These are phyloP conservation scores for Colletotrichum godetiae DNA, from an alignment of 2,329 filamentous ascomycete species.

Conservation along the genomic window DNA sequence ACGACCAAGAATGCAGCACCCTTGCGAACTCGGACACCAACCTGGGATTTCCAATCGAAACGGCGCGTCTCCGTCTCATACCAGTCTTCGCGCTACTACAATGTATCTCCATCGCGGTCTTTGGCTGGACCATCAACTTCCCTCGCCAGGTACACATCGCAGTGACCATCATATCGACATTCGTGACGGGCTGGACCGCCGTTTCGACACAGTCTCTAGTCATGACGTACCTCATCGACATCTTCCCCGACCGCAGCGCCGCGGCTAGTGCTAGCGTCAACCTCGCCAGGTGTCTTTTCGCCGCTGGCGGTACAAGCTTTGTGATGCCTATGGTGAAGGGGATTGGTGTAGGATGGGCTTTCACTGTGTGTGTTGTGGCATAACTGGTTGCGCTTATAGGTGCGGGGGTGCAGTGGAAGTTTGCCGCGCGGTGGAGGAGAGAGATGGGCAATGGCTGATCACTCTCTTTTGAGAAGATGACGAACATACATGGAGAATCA, in stretches of 20 bases:
- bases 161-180: conserved; percentile 60
- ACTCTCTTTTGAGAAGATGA: not conserved
- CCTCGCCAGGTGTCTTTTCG: conserved; percentile 62
- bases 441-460: conserved; percentile 19
- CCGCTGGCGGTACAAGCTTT: conserved; percentile 55
- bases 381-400: conserved; percentile 58
- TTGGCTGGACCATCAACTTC: conserved; percentile 65
- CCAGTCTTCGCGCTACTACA: conserved; percentile 57
- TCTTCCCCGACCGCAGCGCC: conserved; percentile 61
- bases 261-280: conserved; percentile 65
- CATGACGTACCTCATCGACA: conserved; percentile 65
- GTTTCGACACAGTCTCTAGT: conserved; percentile 60
- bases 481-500: not conserved
- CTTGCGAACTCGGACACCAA: not conserved
- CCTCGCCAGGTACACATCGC: conserved; percentile 55
- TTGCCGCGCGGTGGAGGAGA: conserved; percentile 49
- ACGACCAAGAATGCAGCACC: not conserved
- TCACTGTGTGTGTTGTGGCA: conserved; percentile 56
- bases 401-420: conserved; percentile 56
- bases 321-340: conserved; percentile 60
- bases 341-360: conserved; percentile 46
- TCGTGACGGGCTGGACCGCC: conserved; percentile 63
- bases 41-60: conserved; percentile 59
- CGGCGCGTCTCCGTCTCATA: conserved; percentile 60
- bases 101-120: conserved; percentile 57